These are phyloP conservation scores for Nothomitra cinnamomea DNA, from an alignment of 2,329 filamentous ascomycete genomes.

Conservation along the genomic window DNA sequence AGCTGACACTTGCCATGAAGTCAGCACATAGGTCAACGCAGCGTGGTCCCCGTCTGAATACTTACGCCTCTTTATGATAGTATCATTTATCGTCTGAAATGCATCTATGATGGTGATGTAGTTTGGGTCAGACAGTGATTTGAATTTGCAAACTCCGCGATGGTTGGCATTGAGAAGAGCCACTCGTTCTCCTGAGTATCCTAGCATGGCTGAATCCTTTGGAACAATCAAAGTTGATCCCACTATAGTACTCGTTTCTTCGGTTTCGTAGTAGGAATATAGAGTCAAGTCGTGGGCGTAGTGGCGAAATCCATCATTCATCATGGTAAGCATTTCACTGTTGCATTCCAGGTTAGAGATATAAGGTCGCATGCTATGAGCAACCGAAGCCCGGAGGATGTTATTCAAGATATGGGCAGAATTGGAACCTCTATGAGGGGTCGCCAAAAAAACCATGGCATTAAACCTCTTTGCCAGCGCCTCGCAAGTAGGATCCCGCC, in stretches of 20 bases:
- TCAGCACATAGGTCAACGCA: too few species aligned
- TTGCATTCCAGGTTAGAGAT: constrained; percentile 12
- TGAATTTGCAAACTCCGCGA: constrained; percentile 18
- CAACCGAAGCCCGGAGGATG: constrained; percentile 13
- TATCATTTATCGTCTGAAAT: constrained; percentile 5
- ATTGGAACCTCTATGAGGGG: constrained; percentile 19
- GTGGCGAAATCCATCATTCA: constrained; percentile 22
- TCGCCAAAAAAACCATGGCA: constrained; percentile 18
- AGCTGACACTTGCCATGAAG: too few species aligned
- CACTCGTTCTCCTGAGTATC: constrained; percentile 14
- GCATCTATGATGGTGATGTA: constrained; percentile 15
- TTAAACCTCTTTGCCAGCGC: constrained; percentile 12
- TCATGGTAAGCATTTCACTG: constrained; percentile 11
- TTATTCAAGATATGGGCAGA: constrained; percentile 15
- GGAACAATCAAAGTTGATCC: constrained; percentile 17
- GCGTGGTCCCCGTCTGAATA: too few species aligned
- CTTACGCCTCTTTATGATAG: constrained; percentile 11
- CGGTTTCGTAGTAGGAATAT: constrained; percentile 22
- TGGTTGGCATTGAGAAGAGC: constrained; percentile 17
- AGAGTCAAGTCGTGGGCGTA: constrained; percentile 16
- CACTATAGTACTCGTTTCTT: constrained; percentile 15
- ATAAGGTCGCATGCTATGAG: constrained; percentile 11
- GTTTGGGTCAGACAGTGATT: constrained; percentile 13
- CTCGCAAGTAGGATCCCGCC: constrained; percentile 8
- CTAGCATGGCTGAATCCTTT: constrained; percentile 15